Base-by-base conservation (phyloP, 805 yeast species). In the Suhomyces xylopsoci region DNA sequence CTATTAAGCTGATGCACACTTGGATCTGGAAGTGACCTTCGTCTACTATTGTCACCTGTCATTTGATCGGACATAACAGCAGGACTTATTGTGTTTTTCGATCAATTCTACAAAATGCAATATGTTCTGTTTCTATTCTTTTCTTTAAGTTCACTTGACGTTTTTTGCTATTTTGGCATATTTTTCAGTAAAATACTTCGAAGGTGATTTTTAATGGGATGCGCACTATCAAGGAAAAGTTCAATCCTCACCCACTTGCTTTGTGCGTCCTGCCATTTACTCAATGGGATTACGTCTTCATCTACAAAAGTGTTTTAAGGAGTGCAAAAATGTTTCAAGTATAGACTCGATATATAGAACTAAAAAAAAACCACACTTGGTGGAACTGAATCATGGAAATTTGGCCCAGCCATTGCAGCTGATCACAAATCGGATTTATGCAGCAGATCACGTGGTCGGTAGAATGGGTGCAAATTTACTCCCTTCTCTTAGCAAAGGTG, bases 401-500 rank as follows among this genome's bases (percentile, higher is more conserved):
- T 6, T 28, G n/a, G 17, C 17, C 17, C 17, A 32, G 17, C 7
- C 17, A 12, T 20, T 14, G 36, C 2, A n/a, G 7, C 36, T 7
- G 12, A 26, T 26, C 30, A 26, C 30, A 26, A 26, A 26, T 20
- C 22, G 36, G 7, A 14, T 5, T 14, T 14, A 6, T 32, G 17
- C 9, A 6, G 34, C 3, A 9, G 28, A n/a, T 38, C 42, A 17
- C 42, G 20, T 19, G 24, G 19, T n/a, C 1, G 12, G 1, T 3
- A 7, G 20, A 36, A 17, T 38, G 42, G 42, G 42, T 38, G 42
- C 42, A 38, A 38, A 38, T 38, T n/a, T 17, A 38, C 22, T n/a
- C 41, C 20, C 42, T 14, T 50, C 63, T 70, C 41, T 67, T 62
- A 2, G 83, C 81, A 60, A 82, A 73, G 3, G 77, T 73, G 60